Evolutionary conservation across 257 asterid species (phyloP), one percentile per base, ranked within the genome.

Genomic region (Agastache rugosa): DNA sequence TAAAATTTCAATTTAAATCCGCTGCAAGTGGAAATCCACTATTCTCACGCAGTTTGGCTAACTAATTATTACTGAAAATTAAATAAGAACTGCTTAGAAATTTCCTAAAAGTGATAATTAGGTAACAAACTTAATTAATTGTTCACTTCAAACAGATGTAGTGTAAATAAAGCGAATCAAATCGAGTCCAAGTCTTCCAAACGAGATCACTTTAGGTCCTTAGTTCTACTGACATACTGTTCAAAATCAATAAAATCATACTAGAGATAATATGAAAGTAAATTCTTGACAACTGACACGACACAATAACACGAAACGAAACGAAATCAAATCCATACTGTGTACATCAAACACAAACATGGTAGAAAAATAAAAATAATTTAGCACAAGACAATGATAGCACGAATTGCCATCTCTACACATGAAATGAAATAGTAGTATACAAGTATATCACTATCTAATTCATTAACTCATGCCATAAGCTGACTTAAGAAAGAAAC

Each of bases 141-240:
- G 53, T 63, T 19, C 20, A 3, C 48, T 37, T 11, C 34, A 19
- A 11, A 37, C 19, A 41, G 23, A 61, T 31, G 7, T 0, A 31
- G 37, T 5, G 37, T 31, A 31, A 31, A 31, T 16, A 31, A 34
- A 45, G 3, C 67, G 17, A 31, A 61, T n/a, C 23, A 6, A 60
- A 27, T 27, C 65, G 20, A 27, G 22, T 27, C 65, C 20, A 60
- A 60, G 65, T 60, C 42, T 8, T 60, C 67, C 67, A 63, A 63
- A 10, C 50, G 11, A 42, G 9, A 10, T 8, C 8, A 17, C 50
- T 29, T 55, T 37, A 35, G 42, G 29, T 15, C 37, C 34, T 47
- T 47, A 12, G 20, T 14, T 15, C 17, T 16, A 16, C 55, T 16
- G 22, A 47, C 19, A n/a, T 4, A 48, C 55, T 48, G 20, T 15